Evolutionary conservation across 2,329 filamentous ascomycete species (phyloP), one percentile per base, ranked within the genome.

Genomic region (Nakataea oryzae): DNA sequence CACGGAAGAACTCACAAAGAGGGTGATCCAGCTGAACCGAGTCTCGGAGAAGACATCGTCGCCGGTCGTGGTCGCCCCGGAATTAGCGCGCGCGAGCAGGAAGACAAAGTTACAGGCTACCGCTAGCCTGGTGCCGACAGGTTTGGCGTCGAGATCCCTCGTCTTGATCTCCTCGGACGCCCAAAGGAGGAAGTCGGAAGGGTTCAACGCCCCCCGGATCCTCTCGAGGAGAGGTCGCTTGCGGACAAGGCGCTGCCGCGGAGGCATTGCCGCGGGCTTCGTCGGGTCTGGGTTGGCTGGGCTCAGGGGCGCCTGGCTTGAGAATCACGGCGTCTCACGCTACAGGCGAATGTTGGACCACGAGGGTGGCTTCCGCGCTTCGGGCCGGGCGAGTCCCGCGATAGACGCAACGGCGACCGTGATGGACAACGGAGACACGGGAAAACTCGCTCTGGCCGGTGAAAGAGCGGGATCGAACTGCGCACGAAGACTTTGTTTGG

Each of bases 121-220:
- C 6, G 92, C 93, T 24, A 96, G 78, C 60, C 90, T 86, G 6
- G 86, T 84, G 29, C 91, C 89, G 73, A 91, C 88, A 47, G 86
- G 77, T 67, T 90, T 88, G 26, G 93, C 91, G 68, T 97, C 90
- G 86, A 92, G 96, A 69, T 96, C 90, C 70, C 89, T 87, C 30
- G 91, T 91, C 72, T 97, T 93, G 64, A 99, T 83, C 75, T 96
- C 91, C 73, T 97, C 93, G 0, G 91, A 96, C 2, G 96, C 75
- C 89, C 91, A 96, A 24, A 99, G 85, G 61, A 95, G 77, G 70
- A 93, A 90, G 75, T 99, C 95, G 77, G 90, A 88, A 3, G 91
- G 91, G 71, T 97, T 93, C 63, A 97, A 78, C 73, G 86, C 86
- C 62, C 89, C 82, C 72, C 86, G 86, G 73, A 97, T 82, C 73